phyloP scores from a whole-genome alignment of 768 basidiomycete genomes.

The Lactarius akahatsu region DNA sequence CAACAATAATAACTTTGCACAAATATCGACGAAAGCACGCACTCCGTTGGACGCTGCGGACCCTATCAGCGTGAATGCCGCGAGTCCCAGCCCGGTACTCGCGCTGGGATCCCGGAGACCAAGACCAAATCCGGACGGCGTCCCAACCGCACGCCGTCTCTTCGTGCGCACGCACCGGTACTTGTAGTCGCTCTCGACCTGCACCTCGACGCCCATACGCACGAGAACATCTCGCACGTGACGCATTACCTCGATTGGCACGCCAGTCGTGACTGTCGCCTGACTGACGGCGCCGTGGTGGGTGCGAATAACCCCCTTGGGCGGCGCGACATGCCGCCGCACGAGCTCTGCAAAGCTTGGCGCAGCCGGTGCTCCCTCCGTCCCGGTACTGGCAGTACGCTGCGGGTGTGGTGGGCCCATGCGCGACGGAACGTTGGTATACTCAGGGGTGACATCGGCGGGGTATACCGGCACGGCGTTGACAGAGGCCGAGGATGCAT shows the following conservation, averaged over 20 bases:
- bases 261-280: constrained; percentile 78
- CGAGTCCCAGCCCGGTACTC: constrained; percentile 48
- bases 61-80: constrained; percentile 75
- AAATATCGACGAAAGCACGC: constrained; percentile 37
- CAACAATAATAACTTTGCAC: neutral
- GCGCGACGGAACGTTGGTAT: constrained; percentile 12
- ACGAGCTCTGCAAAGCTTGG: constrained; percentile 34
- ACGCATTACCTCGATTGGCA: constrained; percentile 85
- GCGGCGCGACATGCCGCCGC: constrained; percentile 36
- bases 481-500: constrained; percentile 23
- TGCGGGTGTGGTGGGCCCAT: constrained; percentile 22
- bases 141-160: constrained; percentile 43
- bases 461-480: constrained; percentile 15
- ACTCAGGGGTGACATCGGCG: neutral
- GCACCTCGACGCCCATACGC: constrained; percentile 88
- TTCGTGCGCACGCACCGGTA: constrained; percentile 81
- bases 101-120: constrained; percentile 43
- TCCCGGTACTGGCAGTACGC: constrained; percentile 19
- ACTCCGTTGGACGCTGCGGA: constrained; percentile 87
- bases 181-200: constrained; percentile 88
- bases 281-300: constrained; percentile 94
- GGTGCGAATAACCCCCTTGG: constrained; percentile 61
- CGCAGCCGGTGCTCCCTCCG: constrained; percentile 14
- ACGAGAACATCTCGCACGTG: constrained; percentile 78
- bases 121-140: constrained; percentile 36